These are phyloP conservation scores for Zoysia matrella DNA, from an alignment of 202 grass and related monocot genomes.

Conservation along the genomic window DNA sequence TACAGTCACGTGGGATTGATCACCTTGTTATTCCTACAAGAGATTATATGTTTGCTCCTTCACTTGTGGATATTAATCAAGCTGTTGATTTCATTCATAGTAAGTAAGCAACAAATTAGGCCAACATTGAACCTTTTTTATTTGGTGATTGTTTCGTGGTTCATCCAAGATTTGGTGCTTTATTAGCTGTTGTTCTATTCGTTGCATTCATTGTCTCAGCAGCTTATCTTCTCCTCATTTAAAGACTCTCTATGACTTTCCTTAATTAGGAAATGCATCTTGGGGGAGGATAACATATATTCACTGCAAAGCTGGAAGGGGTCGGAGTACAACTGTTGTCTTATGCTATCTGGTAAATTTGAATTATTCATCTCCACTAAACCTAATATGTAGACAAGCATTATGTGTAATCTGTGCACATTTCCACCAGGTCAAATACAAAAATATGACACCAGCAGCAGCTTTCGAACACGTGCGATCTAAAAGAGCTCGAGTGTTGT, in stretches of 20 bases:
- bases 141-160: neutral
- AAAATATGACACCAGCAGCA: constrained; percentile 72
- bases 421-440: constrained; percentile 78
- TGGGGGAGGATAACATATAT: constrained; percentile 81
- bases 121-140: constrained; percentile 2
- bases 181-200: constrained; percentile 1
- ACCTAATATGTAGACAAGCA: neutral
- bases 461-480: constrained; percentile 77
- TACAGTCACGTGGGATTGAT: constrained; percentile 76
- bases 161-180: neutral
- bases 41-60: constrained; percentile 96
- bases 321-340: constrained; percentile 77
- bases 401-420: neutral
- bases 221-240: neutral
- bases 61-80: constrained; percentile 69
- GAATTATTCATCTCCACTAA: neutral
- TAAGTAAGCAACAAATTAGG: constrained; percentile 54
- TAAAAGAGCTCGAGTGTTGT: constrained; percentile 75
- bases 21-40: constrained; percentile 96
- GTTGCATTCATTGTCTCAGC: neutral
- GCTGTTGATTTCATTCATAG: constrained; percentile 96
- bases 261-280: constrained; percentile 62
- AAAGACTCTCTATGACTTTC: neutral
- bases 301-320: constrained; percentile 90
- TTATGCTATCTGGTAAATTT: constrained; percentile 83